phyloP scores from a whole-genome alignment of 768 basidiomycete genomes.

The Termitomyces sp. region DNA sequence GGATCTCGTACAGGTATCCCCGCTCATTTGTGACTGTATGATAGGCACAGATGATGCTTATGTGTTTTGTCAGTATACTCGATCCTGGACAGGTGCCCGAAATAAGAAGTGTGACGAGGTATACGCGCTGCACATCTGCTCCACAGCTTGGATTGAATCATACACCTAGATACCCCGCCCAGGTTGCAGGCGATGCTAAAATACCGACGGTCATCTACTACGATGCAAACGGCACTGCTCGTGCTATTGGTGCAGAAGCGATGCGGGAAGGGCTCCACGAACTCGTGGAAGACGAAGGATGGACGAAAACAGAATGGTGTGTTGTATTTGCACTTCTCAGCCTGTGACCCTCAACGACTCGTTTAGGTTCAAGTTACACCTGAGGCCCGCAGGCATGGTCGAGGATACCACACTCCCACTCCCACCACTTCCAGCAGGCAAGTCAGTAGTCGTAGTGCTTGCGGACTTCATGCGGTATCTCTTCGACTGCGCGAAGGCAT shows the following conservation, averaged over 20 bases:
- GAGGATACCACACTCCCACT: conserved; percentile 7
- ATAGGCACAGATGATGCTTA: not conserved
- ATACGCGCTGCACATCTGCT: not conserved
- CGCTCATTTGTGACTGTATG: not conserved
- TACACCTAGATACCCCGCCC: not conserved
- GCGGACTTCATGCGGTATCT: conserved; percentile 53
- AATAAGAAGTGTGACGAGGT: conserved; percentile 3
- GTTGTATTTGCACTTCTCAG: conserved; percentile 3
- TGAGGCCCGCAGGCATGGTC: not conserved
- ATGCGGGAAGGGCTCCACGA: conserved; percentile 24
- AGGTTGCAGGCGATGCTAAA: not conserved
- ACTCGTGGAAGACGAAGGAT: conserved; percentile 42
- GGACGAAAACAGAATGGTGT: conserved; percentile 52
- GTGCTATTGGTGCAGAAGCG: conserved; percentile 50
- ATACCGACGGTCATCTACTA: conserved; percentile 5
- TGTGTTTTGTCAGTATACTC: not conserved
- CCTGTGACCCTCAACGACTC: not conserved
- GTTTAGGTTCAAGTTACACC: conserved; percentile 5
- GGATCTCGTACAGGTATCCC: conserved; percentile 1
- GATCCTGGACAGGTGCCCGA: conserved; percentile 5
- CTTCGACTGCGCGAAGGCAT: conserved; percentile 39
- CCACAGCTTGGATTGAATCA: not conserved
- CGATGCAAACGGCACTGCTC: conserved; percentile 16
- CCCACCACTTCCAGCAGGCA: conserved; percentile 42
- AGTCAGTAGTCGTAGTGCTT: conserved; percentile 41